Evolutionary conservation across 176 grass and related monocot genomes (phyloP), one percentile per base, ranked within the genome.

Genomic region (Carex pumila): DNA sequence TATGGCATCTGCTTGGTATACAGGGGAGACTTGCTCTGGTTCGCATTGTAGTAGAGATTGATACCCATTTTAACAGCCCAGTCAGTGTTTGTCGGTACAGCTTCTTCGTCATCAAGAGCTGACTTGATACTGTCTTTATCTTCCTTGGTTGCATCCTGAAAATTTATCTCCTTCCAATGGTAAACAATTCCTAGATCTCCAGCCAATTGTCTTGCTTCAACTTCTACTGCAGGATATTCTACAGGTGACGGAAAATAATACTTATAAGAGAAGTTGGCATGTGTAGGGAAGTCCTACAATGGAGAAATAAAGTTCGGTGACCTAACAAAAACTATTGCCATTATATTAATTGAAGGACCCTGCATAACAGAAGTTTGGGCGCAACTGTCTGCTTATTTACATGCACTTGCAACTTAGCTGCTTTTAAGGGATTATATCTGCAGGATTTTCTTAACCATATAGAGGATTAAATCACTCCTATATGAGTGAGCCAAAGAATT

Each of bases 31-130:
- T 95, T 99, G 86, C 96, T 99, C 53, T 95, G 96, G 79, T 84
- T 94, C 31, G 96, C 93, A 88, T 89, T 93, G 87, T 99, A 99
- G 84, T 95, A 99, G 65, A 99, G 89, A 87, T 90, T 99, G 71
- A 99, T 99, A 17, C 93, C 96, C 96, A 99, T 89, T 88, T 95
- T 99, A 61, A 99, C 96, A 22, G 96, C 87, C 96, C 96, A 99
- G 52, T 99, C 96, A 88, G 77, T 87, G 83, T 94, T 93, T 29
- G 85, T 85, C 29, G 96, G 96, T 87, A 95, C 89, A 60, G 88
- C 90, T 89, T 95, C 88, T 87, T 99, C 96, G 52, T 99, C 96
- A 70, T 91, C 81, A 58, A 99, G 83, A 81, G 88, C 96, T 83
- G 86, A 68, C 78, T 39, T 84, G 73, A 93, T 99, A 84, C 58